Base-by-base conservation (phyloP, 2,329 filamentous ascomycete species). In the Myriosclerotinia duriaeana region DNA sequence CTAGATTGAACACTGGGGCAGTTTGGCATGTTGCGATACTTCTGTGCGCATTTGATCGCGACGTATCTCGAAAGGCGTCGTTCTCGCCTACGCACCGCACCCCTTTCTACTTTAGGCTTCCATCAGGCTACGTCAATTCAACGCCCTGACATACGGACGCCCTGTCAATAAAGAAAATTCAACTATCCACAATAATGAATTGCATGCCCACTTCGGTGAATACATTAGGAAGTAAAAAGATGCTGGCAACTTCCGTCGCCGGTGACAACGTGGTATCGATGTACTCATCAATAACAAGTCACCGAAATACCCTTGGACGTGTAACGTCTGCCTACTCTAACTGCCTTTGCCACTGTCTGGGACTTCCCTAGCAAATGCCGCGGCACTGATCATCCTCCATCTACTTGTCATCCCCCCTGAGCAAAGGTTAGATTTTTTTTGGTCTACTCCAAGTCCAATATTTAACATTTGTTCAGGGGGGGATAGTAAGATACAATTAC, bases 61-160 rank as follows among this genome's bases (percentile, higher is more conserved):
- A 20, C 44, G 44, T 20, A 61, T 38, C n/a, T 50, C 44, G 22
- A 36, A 36, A 50, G 14, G 44, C 15, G 20, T 22, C 14, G 34
- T 61, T 60, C 60, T 63, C 60, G 50, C 60, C 60, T 63, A 63
- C 17, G 50, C 30, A 50, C 30, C 26, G 36, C 53, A 58, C 30
- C 52, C 62, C 53, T 59, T 65, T 46, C 52, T 5, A 50, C 34
- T 59, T 30, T 65, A 65, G 62, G 62, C 62, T 65, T 50, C 62
- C 53, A 48, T 22, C 11, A 58, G 40, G 42, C 53, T 59, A 30
- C 40, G 42, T 52, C n/a, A 59, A 38, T 20, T 58, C 22, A 36
- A 65, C 53, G 53, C 20, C 42, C 40, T 36, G 38, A 17, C 20
- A 55, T 54, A 53, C 48, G 38, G 54, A 34, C 38, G 17, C 38